Evolutionary conservation across 108 stramenopile species (phyloP), one percentile per base, ranked within the genome.

Genomic region (Pseudonitzschia multiseries): DNA sequence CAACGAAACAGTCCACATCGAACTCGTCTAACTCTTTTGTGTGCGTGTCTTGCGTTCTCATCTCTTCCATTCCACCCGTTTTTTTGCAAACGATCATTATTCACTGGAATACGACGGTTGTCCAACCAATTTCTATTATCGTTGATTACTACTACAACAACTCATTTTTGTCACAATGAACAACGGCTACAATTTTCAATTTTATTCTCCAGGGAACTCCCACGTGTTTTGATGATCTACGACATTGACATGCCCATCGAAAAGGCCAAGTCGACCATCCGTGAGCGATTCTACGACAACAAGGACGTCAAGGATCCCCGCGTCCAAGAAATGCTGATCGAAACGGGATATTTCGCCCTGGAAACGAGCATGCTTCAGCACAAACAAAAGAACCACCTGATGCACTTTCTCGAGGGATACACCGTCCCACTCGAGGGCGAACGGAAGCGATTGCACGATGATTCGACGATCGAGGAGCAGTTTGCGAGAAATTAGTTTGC

Each of bases 321-420:
- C 14, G 89, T 97, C 17, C 56, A 81, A 50, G 87, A 89, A 56
- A 91, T 94, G 87, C 71, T 97, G 69, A 72, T 97, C n/a, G 92
- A 91, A 32, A 86, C 88, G 78, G 96, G 96, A 17, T 97, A 97
- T 75, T 91, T 93, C 79, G 86, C 88, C 24, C 72, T 97, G 70
- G 93, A 96, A 78, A 92, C 93, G 72, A 90, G 90, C 28, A 71
- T 97, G 79, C 70, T 97, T 80, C 96, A 97, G 70, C 91, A 95
- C 81, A 97, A 95, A 75, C 96, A 97, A 74, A 89, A 89, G 73
- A 57, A 83, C 10, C 96, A 97, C 67, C 81, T 97, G 70, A 81
- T 93, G 85, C 81, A 86, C 61, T 82, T 84, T 57, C 83, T 97
- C 44, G 89, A 93, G 54, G 93, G 88, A 46, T 82, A 86, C 70